phyloP scores from a whole-genome alignment of 2,329 filamentous ascomycete species.

The Fusarium kyushuense region DNA sequence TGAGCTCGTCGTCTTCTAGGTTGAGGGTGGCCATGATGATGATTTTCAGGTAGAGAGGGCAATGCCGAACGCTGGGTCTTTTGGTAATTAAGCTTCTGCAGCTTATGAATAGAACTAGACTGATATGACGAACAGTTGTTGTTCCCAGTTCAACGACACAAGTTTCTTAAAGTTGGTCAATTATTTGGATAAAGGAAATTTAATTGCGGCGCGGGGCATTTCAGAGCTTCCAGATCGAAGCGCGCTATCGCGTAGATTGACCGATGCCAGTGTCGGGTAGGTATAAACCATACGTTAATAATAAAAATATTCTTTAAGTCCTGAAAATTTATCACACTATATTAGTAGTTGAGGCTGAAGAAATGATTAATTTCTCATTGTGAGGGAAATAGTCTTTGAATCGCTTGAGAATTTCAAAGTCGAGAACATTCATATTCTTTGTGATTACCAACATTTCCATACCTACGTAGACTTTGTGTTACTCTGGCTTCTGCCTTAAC shows the following conservation, averaged over 20 bases:
- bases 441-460: background rate
- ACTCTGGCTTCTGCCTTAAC: background rate
- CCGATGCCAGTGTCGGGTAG: slow-evolving; percentile 18
- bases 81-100: background rate
- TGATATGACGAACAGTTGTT: background rate
- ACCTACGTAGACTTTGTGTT: background rate
- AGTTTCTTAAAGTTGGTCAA: background rate
- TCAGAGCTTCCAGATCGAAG: slow-evolving; percentile 24
- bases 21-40: slow-evolving; percentile 59
- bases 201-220: slow-evolving; percentile 28
- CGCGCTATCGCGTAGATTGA: slow-evolving; percentile 25
- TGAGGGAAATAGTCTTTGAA: background rate
- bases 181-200: slow-evolving; percentile 5
- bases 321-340: background rate
- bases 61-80: background rate
- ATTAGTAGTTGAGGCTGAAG: background rate
- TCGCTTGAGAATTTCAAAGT: background rate
- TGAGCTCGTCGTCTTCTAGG: slow-evolving; percentile 70
- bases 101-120: background rate
- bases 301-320: background rate
- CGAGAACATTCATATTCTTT: background rate
- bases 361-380: too few relatives aligned
- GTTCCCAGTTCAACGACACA: background rate
- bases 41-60: background rate
- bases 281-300: background rate